These are phyloP conservation scores for Acacia crassicarpa DNA, from an alignment of 306 rosid species.

Conservation along the genomic window DNA sequence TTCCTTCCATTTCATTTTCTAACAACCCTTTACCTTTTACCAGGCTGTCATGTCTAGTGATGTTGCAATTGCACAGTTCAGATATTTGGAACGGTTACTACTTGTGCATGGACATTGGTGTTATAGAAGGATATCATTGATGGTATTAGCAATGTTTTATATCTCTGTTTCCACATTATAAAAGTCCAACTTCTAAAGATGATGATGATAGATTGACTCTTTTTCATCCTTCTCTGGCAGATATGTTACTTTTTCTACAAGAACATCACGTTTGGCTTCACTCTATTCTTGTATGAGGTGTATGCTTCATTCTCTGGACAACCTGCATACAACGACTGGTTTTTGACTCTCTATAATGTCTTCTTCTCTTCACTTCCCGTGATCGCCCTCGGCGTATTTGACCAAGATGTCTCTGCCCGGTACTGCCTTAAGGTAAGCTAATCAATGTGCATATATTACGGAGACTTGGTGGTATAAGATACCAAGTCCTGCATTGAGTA, in stretches of 20 bases:
- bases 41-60: slow-evolving; percentile 77
- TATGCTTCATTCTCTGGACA: slow-evolving; percentile 59
- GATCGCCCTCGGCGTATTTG: slow-evolving; percentile 35
- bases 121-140: slow-evolving; percentile 67
- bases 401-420: slow-evolving; percentile 46
- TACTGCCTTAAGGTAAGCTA: slow-evolving; percentile 3
- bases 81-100: slow-evolving; percentile 64
- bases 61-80: slow-evolving; percentile 43
- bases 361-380: slow-evolving; percentile 73
- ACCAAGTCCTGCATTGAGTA: too few relatives aligned
- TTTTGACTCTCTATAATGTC: slow-evolving; percentile 61
- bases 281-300: slow-evolving; percentile 65
- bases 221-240: slow-evolving; percentile 39
- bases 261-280: slow-evolving; percentile 65
- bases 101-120: slow-evolving; percentile 88
- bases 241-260: slow-evolving; percentile 79
- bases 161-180: not conserved
- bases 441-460: too few relatives aligned
- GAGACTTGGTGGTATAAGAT: not conserved
- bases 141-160: slow-evolving; percentile 43
- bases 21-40: not conserved
- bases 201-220: not conserved
- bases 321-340: slow-evolving; percentile 75
- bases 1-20: not conserved
- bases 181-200: not conserved